Percentiles rank a stretch among this genome's conserved stretches.
These are phyloP conservation scores for Solanum clarkiae DNA, from an alignment of 257 asterid species.

Conservation along the genomic window DNA sequence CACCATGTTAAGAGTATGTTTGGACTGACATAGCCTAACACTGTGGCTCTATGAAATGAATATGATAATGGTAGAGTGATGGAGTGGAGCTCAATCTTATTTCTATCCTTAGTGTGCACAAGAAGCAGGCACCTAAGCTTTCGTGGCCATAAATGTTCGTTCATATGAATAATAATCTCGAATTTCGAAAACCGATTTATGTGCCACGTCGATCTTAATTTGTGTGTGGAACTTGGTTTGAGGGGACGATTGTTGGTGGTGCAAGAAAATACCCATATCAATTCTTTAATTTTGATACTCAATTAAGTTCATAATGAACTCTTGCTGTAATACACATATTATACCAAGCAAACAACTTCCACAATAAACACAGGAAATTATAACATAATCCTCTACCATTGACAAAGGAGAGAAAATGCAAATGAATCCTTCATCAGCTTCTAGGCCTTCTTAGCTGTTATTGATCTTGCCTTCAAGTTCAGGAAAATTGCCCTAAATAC, in stretches of 20 bases:
- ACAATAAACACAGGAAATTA: background rate
- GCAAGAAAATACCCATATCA: background rate
- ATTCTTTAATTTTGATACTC: background rate
- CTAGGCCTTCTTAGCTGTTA: conserved; percentile 7
- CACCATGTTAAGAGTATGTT: background rate
- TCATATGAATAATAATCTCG: background rate
- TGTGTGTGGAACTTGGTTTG: background rate
- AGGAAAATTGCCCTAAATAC: conserved; percentile 19
- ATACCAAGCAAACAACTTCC: background rate
- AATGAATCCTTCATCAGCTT: background rate
- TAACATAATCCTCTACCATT: background rate
- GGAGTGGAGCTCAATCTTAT: background rate
- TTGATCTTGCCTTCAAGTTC: conserved; percentile 25
- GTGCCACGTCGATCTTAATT: background rate
- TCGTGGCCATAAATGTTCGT: background rate
- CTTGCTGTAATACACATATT: background rate
- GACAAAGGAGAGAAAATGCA: background rate
- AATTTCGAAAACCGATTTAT: background rate
- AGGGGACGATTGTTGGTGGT: background rate
- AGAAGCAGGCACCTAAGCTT: background rate
- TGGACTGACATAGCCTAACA: background rate
- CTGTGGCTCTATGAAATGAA: background rate
- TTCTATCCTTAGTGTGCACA: background rate
- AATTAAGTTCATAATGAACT: background rate
- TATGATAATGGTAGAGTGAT: background rate